Base-by-base conservation (phyloP, 2,329 filamentous ascomycete genomes). In the Cladorrhinum sp. region DNA sequence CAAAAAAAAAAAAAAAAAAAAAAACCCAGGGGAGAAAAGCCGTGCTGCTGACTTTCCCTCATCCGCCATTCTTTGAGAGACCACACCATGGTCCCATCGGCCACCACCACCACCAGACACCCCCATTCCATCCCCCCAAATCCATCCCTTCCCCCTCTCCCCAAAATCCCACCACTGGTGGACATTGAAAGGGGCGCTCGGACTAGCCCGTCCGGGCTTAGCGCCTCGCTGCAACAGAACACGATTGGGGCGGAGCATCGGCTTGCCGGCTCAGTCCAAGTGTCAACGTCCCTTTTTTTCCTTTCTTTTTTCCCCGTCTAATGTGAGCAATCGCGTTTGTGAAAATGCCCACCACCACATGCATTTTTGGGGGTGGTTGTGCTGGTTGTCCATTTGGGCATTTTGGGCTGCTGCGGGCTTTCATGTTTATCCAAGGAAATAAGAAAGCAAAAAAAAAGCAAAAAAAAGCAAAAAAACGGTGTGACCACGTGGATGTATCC, bases 231-330 rank as follows among this genome's bases (percentile, higher is more conserved):
- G 54, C 58, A 56, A 18, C 53, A 60, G 25, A 60, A 55, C 51
- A 55, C 32, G 58, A 56, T 48, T 60, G 52, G 55, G 58, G 58
- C 52, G 41, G 58, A 56, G 52, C 52, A 55, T 25, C 48, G 38
- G 50, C 50, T 38, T 29, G 50, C n/a, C 53, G 53, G 53, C 53
- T 45, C 38, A 36, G 20, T 55, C 22, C 23, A 20, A 16, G 32
- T 45, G 38, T 49, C 53, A 56, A 49, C 41, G 27, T 56, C 23
- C 22, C 51, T 36, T 53, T 27, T 50, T n/a, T 52, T 51, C 22
- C 29, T 38, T 23, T 18, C 9, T 36, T 4, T 36, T 16, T 12
- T 12, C 12, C 12, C 16, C 16, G 32, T 36, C 32, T 13, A 36
- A 36, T 36, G 32, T 36, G 12, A n/a, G n/a, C n/a, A n/a, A n/a